phyloP scores from a whole-genome alignment of 2,329 filamentous ascomycete genomes.

The Calycina marina region DNA sequence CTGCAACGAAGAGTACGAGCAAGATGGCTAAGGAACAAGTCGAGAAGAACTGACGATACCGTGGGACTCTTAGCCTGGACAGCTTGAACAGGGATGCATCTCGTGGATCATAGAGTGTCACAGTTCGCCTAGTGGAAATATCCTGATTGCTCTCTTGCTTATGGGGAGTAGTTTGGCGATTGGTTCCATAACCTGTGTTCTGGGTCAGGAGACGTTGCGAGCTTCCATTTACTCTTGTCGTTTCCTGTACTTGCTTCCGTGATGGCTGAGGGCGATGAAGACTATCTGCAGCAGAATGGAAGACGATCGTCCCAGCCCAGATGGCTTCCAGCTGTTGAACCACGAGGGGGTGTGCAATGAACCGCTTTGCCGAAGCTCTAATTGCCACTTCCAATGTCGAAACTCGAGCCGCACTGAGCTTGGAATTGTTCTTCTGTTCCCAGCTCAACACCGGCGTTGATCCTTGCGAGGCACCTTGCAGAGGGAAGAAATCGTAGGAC shows the following conservation, averaged over 20 bases:
- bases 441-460: conserved; percentile 23
- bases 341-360: conserved; percentile 79
- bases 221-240: conserved; percentile 4
- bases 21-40: conserved; percentile 77
- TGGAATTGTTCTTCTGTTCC: conserved; percentile 27
- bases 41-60: conserved; percentile 81
- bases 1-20: conserved; percentile 71
- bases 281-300: conserved; percentile 77
- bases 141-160: conserved; percentile 9
- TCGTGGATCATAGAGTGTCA: conserved; percentile 77
- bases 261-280: conserved; percentile 50
- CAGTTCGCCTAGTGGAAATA: conserved; percentile 36
- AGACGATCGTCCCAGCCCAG: conserved; percentile 91
- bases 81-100: conserved; percentile 86
- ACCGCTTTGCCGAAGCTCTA: conserved; percentile 80
- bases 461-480: conserved; percentile 55
- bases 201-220: conserved; percentile 15
- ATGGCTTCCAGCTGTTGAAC: conserved; percentile 94
- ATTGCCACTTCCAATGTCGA: conserved; percentile 91
- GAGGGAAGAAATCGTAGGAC: conserved; percentile 87
- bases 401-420: conserved; percentile 54
- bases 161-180: conserved; percentile 14
- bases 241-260: conserved; percentile 9
- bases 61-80: conserved; percentile 76
- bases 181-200: conserved; percentile 25